Conservation (phyloP, 257 asterid genomes). For the Leonotis leonurus region DNA sequence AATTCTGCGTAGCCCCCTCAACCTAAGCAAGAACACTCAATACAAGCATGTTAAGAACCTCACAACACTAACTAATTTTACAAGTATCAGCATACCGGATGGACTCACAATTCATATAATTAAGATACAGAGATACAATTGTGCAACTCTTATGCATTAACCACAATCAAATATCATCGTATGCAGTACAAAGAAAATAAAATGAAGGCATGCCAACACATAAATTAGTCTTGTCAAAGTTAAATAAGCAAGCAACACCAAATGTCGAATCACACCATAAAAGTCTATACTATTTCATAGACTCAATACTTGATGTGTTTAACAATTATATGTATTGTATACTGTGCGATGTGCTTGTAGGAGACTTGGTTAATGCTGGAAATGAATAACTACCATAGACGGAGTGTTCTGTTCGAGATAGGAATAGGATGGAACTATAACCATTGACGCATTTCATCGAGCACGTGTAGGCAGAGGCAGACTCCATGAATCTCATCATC, state of each 20-base stretch:
- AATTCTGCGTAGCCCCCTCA: no score
- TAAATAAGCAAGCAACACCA: background rate
- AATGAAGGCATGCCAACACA: background rate
- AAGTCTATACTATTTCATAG: no score
- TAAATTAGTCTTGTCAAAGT: background rate
- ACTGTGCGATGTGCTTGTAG: no score
- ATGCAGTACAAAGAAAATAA: background rate
- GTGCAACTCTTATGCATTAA: background rate
- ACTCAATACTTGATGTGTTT: no score
- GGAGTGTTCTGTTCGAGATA: conserved; percentile 28
- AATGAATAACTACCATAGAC: no score
- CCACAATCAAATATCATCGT: background rate
- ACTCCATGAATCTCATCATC: conserved; percentile 12
- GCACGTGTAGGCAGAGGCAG: conserved; percentile 8
- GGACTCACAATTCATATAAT: no score
- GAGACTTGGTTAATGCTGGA: no score
- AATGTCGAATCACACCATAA: background rate
- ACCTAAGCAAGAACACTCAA: background rate
- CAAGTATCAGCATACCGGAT: no score
- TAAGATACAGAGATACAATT: background rate
- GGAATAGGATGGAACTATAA: conserved; percentile 22
- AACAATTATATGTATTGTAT: no score
- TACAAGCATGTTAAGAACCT: background rate
- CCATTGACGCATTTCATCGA: conserved; percentile 16
- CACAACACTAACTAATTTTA: background rate